Evolutionary conservation across 345 rosid species (phyloP), one percentile per base, ranked within the genome.

Genomic region (Ailanthus altissimus): DNA sequence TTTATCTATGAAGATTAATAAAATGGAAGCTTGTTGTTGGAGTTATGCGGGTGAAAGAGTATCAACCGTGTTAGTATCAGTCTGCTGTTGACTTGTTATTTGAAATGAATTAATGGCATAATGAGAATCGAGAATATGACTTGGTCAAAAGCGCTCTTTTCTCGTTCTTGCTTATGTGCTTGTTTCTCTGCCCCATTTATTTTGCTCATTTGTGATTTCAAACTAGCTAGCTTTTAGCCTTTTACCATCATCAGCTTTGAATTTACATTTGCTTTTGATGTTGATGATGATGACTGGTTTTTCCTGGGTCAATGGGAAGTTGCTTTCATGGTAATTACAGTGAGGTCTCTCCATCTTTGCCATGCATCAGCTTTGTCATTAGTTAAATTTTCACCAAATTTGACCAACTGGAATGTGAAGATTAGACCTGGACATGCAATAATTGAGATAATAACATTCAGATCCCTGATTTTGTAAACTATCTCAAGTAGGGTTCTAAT

Each of bases 11-110:
- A 49, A 3, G 38, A 21, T 36, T 12, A 20, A 62, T 70, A 15
- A 54, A 23, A 32, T 68, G 74, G 84, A 66, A 51, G 77, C 21
- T 84, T 68, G 20, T 40, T 51, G 46, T 75, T 83, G 87, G 77
- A 77, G 2, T 36, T 56, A 43, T 58, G 75, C 62, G 83, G 54
- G 68, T 32, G 84, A 58, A 50, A 59, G 42, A 70, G 76, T 20
- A 82, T 73, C 82, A 46, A 42, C 26, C 25, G 47, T 60, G 82
- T 70, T 79, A 73, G 40, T 62, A 78, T 79, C 81, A 68, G 63
- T 78, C 77, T 75, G 75, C 71, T 25, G 38, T 36, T 70, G 81
- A 81, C 74, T 63, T 20, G 14, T 45, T 59, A 23, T 28, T 13
- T 32, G 28, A 50, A 21, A 28, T 5, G 50, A 20, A 54, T n/a